Conservation (phyloP, 2,329 filamentous ascomycete genomes). For the Aschersonia sp. region DNA sequence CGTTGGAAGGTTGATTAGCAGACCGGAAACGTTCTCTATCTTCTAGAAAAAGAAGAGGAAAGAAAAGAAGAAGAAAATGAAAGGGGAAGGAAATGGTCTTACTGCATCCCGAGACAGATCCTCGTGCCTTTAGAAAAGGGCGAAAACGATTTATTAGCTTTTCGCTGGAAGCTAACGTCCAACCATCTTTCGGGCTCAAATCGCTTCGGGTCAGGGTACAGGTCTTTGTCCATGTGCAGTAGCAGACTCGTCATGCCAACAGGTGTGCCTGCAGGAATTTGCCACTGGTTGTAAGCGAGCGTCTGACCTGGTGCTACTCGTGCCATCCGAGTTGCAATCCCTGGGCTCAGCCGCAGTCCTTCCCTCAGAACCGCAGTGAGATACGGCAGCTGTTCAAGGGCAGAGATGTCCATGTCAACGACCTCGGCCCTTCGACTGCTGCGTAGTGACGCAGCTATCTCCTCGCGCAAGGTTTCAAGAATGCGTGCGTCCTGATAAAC, state of each 20-base stretch:
- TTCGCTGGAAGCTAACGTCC: not conserved
- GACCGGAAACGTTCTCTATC: not conserved
- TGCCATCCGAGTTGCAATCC: constrained; percentile 12
- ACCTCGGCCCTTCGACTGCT: not conserved
- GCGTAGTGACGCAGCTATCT: constrained; percentile 12
- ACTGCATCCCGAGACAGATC: not conserved
- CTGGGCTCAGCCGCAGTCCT: constrained; percentile 24
- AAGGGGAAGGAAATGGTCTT: not conserved
- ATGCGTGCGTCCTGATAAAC: constrained; percentile 17
- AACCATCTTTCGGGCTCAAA: constrained; percentile 15
- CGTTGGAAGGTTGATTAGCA: not conserved
- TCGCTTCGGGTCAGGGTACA: constrained; percentile 9
- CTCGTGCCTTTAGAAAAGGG: not conserved
- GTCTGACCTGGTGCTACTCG: constrained; percentile 12
- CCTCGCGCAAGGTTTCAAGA: constrained; percentile 14
- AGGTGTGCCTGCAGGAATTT: constrained; percentile 14
- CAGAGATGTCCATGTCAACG: not conserved
- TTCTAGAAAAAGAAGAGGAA: not conserved
- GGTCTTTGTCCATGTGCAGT: constrained; percentile 9
- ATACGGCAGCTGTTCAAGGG: constrained; percentile 14
- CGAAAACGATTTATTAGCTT: not conserved
- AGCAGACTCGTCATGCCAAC: constrained; percentile 21
- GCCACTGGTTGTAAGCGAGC: constrained; percentile 13
- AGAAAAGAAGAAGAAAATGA: not conserved
- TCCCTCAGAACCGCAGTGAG: constrained; percentile 22